A percentile compares a stretch with the other conserved stretches of the same genome.
phyloP scores from a whole-genome alignment of 192 early-diverging fungal genomes.

The Chytriomyces sp. region DNA sequence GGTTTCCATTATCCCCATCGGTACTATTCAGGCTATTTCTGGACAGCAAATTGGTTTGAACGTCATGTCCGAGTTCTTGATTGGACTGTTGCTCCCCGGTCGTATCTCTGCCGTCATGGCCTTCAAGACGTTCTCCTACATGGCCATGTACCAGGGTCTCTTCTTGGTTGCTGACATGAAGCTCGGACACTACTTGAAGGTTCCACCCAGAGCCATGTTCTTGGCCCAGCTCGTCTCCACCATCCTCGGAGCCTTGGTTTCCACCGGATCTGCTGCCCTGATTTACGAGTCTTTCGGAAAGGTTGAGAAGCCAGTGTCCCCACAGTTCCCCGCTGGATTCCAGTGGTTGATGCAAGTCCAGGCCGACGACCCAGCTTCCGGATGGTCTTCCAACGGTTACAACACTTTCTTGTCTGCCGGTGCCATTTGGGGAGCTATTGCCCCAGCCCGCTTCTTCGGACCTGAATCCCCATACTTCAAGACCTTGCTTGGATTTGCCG shows the following conservation, averaged over 20 bases:
- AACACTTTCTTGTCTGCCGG: conserved; percentile 66
- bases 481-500: conserved; percentile 21
- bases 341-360: conserved; percentile 62
- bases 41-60: conserved; percentile 81
- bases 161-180: conserved; percentile 75
- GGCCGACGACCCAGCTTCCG: neutral
- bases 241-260: conserved; percentile 20
- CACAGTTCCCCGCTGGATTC: conserved; percentile 46
- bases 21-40: conserved; percentile 79
- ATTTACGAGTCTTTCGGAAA: conserved; percentile 5
- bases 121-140: conserved; percentile 87
- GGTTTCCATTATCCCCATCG: conserved; percentile 57
- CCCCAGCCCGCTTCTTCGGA: conserved; percentile 64
- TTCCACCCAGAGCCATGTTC: conserved; percentile 68
- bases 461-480: conserved; percentile 22
- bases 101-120: conserved; percentile 81
- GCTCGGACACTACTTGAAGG: conserved; percentile 78
- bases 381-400: conserved; percentile 17
- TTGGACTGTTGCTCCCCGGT: conserved; percentile 79
- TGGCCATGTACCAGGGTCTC: conserved; percentile 76
- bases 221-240: conserved; percentile 57
- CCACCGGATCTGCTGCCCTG: neutral
- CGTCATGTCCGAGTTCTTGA: conserved; percentile 84
- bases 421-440: conserved; percentile 52
- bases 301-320: neutral